These are phyloP conservation scores for Adansonia rubrostipa DNA, from an alignment of 441 rosid genomes.

Conservation along the genomic window DNA sequence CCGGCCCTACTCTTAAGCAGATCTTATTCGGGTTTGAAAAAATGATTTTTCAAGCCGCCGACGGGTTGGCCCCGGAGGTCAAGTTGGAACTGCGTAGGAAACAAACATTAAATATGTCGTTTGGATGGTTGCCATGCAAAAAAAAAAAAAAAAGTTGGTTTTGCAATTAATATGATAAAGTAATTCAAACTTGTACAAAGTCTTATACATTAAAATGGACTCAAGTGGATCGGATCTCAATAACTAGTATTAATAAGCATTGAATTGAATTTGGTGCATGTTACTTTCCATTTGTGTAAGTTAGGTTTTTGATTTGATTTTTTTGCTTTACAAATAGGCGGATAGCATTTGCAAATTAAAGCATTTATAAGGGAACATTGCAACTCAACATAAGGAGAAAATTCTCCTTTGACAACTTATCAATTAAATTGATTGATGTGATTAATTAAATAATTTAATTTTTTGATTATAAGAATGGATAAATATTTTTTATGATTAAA, in stretches of 20 bases:
- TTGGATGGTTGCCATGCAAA: neutral
- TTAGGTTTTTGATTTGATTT: neutral
- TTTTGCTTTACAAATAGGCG: neutral
- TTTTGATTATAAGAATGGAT: no score
- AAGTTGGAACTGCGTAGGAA: neutral
- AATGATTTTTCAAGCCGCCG: no score
- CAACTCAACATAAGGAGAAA: neutral
- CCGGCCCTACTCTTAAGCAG: no score
- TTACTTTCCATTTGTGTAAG: neutral
- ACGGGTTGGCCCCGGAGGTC: no score
- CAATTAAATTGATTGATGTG: no score
- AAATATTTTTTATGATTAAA: no score
- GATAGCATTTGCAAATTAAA: neutral
- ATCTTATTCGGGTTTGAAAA: no score
- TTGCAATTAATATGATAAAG: neutral
- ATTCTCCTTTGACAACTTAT: no score
- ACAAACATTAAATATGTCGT: neutral
- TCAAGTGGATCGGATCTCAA: neutral
- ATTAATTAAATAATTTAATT: no score
- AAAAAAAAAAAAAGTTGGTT: neutral
- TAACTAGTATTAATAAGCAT: neutral
- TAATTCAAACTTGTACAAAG: neutral
- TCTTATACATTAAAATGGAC: neutral
- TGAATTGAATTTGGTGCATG: neutral
- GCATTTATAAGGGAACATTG: neutral